phyloP scores from a whole-genome alignment of 2,329 filamentous ascomycete genomes.

The Diaporthe eres region DNA sequence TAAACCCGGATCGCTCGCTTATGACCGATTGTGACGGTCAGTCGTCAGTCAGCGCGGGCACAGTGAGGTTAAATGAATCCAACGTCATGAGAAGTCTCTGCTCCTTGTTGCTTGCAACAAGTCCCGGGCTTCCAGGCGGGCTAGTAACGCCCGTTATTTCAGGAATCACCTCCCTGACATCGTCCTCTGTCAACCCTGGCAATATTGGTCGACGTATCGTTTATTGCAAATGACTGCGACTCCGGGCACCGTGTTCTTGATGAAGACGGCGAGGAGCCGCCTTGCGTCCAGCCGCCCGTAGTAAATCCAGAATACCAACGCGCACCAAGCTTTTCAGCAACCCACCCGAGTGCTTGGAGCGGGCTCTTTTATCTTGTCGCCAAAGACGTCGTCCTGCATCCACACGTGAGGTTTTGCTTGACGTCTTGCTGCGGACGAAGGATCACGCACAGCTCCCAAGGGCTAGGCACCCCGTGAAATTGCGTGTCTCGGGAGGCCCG shows the following conservation, averaged over 20 bases:
- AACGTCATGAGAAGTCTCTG: constrained; percentile 21
- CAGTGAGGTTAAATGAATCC: constrained; percentile 33
- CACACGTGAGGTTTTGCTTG: neutral
- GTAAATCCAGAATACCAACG: neutral
- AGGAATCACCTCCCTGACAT: constrained; percentile 32
- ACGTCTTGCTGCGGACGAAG: neutral
- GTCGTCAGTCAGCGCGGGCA: constrained; percentile 25
- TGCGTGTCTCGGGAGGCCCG: constrained; percentile 40
- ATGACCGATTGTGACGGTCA: constrained; percentile 42
- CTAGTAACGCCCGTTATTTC: constrained; percentile 16
- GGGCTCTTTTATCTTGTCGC: neutral
- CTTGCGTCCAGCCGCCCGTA: neutral
- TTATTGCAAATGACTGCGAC: constrained; percentile 18
- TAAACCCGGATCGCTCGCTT: constrained; percentile 42
- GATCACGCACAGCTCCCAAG: constrained; percentile 13
- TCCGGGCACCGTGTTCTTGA: constrained; percentile 14
- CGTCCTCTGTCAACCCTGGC: constrained; percentile 28
- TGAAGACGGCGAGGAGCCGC: neutral
- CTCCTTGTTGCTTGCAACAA: constrained; percentile 20
- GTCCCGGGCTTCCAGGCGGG: constrained; percentile 36
- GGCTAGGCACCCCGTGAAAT: constrained; percentile 34
- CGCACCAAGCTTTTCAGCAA: neutral
- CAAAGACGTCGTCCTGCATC: neutral
- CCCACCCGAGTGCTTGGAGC: neutral
- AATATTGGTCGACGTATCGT: constrained; percentile 29